phyloP scores from a whole-genome alignment of 2,329 filamentous ascomycete species.

The Phialophora macrospora region DNA sequence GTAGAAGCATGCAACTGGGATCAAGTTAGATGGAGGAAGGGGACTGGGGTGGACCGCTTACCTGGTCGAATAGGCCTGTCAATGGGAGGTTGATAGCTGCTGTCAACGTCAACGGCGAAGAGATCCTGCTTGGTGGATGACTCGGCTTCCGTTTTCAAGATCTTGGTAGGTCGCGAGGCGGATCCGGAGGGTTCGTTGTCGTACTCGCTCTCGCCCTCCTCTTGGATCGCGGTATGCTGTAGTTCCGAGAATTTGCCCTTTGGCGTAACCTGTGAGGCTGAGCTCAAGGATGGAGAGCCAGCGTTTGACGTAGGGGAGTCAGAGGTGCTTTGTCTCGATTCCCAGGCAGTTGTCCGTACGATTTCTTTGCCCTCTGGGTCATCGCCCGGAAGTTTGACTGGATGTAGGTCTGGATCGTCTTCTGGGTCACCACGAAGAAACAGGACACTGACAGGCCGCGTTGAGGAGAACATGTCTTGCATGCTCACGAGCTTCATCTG shows the following conservation, averaged over 20 bases:
- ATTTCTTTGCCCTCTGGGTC: slow-evolving; percentile 44
- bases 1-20: slow-evolving; percentile 83
- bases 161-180: slow-evolving; percentile 32
- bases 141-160: slow-evolving; percentile 31
- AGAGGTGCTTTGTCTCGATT: slow-evolving; percentile 45
- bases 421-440: slow-evolving; percentile 51
- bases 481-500: slow-evolving; percentile 51
- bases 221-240: slow-evolving; percentile 33
- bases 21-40: slow-evolving; percentile 42
- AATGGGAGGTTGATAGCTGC: slow-evolving; percentile 76
- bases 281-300: slow-evolving; percentile 49
- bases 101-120: slow-evolving; percentile 74
- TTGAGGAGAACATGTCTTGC: slow-evolving; percentile 56
- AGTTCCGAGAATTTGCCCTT: slow-evolving; percentile 48
- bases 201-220: slow-evolving; percentile 36
- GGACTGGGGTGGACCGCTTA: slow-evolving; percentile 45
- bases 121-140: slow-evolving; percentile 25
- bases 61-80: slow-evolving; percentile 72
- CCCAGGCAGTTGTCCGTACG: slow-evolving; percentile 42
- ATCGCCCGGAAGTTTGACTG: slow-evolving; percentile 47
- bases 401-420: slow-evolving; percentile 53
- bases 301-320: slow-evolving; percentile 43
- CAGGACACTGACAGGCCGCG: slow-evolving; percentile 49
- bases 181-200: slow-evolving; percentile 19
- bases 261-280: slow-evolving; percentile 47